Evolutionary conservation across 2,329 filamentous ascomycete genomes (phyloP).

Genomic region (Sporothrix globosa): DNA sequence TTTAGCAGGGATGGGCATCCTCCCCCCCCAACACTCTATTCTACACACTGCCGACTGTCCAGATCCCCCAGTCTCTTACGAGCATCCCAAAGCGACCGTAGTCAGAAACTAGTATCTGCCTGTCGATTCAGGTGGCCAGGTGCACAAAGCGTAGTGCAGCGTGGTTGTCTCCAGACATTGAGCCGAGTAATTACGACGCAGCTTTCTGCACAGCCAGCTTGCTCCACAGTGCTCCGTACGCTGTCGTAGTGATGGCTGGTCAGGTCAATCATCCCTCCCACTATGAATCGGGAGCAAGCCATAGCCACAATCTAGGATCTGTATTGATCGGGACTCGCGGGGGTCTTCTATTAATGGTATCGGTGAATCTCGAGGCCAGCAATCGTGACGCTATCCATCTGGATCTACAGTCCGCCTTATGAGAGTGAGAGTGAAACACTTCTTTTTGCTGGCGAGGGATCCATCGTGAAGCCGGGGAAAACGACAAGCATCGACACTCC

Average conservation of each 20-base stretch:
- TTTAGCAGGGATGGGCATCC: neutral
- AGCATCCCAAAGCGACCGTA: neutral
- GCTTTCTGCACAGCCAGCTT: neutral
- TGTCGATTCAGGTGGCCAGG: neutral
- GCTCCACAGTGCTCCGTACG: constrained; percentile 14
- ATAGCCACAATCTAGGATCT: constrained; percentile 15
- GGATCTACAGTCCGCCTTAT: neutral
- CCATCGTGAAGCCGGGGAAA: no score
- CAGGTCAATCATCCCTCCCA: neutral
- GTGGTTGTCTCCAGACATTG: no score
- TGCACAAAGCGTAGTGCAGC: no score
- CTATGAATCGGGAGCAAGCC: neutral
- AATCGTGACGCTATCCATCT: neutral
- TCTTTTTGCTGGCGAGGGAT: no score
- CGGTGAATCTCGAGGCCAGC: neutral
- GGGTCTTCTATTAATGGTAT: constrained; percentile 19
- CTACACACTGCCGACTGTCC: neutral
- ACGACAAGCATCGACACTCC: neutral
- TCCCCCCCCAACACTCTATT: neutral
- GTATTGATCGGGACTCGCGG: neutral
- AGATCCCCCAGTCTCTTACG: neutral
- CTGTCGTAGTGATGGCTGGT: neutral
- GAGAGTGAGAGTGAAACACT: no score
- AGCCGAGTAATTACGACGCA: no score
- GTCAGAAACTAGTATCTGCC: neutral